Evolutionary conservation across 2,329 filamentous ascomycete species (phyloP).

Genomic region (Cladosporium velox): DNA sequence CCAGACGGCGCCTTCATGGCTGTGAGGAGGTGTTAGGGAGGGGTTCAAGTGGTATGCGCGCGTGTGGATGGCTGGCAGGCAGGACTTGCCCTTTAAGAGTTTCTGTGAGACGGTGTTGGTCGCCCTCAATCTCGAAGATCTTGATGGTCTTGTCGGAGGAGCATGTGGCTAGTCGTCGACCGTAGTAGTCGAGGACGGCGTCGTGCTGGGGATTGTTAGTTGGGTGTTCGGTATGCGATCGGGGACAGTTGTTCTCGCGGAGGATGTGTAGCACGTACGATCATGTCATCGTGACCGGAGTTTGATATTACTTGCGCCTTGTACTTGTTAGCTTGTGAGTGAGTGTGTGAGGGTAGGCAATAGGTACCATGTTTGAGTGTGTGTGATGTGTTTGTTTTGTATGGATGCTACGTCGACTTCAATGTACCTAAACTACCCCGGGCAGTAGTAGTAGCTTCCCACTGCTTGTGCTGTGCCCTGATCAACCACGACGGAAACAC

Average conservation of each 20-base stretch:
- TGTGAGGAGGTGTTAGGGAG: slow-evolving; percentile 14
- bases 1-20: slow-evolving; percentile 97
- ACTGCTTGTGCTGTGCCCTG: background rate
- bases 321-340: slow-evolving; percentile 15
- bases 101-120: slow-evolving; percentile 84
- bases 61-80: background rate
- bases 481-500: background rate
- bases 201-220: slow-evolving; percentile 67
- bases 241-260: slow-evolving; percentile 13
- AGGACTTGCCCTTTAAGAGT: slow-evolving; percentile 84
- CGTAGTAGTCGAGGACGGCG: slow-evolving; percentile 98
- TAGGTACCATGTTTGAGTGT: slow-evolving; percentile 19
- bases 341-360: background rate
- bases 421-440: slow-evolving; percentile 1
- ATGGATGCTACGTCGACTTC: slow-evolving; percentile 13
- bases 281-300: slow-evolving; percentile 97
- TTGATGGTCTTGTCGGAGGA: slow-evolving; percentile 98
- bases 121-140: slow-evolving; percentile 97
- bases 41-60: background rate
- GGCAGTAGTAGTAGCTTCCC: slow-evolving; percentile 9
- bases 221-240: slow-evolving; percentile 22
- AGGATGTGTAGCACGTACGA: slow-evolving; percentile 66
- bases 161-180: slow-evolving; percentile 91
- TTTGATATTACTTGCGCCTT: slow-evolving; percentile 80
- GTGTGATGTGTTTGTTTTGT: slow-evolving; percentile 20